A percentile compares a stretch with the other conserved stretches of the same genome.
These are phyloP conservation scores for Rhizopogon salebrosus DNA, from an alignment of 768 basidiomycete genomes.

Conservation along the genomic window DNA sequence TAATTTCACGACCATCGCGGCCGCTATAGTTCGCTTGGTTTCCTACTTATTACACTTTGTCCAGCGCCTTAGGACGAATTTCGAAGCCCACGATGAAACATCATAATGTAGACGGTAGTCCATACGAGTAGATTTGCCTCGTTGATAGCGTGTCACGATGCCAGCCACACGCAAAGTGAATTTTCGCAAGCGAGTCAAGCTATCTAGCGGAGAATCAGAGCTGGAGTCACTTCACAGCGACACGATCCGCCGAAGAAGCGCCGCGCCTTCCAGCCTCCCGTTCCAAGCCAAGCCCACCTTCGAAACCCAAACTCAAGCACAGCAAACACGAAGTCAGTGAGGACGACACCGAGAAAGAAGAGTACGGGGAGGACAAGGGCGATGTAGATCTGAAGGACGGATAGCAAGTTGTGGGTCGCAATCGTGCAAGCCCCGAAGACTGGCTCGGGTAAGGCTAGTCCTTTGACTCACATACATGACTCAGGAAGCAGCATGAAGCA, in stretches of 20 bases:
- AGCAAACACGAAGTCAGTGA: not conserved
- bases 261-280: conserved; percentile 12
- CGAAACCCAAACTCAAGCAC: conserved; percentile 24
- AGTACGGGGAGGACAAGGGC: conserved; percentile 27
- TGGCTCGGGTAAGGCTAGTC: conserved; percentile 59
- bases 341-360: conserved; percentile 5
- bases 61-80: too few relatives aligned
- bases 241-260: conserved; percentile 27
- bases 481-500: too few relatives aligned
- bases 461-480: conserved; percentile 1
- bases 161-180: not conserved
- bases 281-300: conserved; percentile 13
- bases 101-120: too few relatives aligned
- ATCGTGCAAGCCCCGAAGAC: conserved; percentile 79
- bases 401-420: conserved; percentile 65
- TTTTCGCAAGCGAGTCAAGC: not conserved
- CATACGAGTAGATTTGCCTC: too few relatives aligned
- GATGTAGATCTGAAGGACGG: conserved; percentile 53
- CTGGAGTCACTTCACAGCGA: conserved; percentile 35
- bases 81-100: too few relatives aligned
- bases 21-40: too few relatives aligned
- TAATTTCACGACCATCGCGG: too few relatives aligned
- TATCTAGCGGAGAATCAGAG: conserved; percentile 8
- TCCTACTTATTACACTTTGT: too few relatives aligned
- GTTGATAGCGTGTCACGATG: too few relatives aligned